Percentiles rank a stretch among this genome's conserved stretches.
Conservation (phyloP, 1,139 yeast genomes). For the Kodamaea derodonti region DNA sequence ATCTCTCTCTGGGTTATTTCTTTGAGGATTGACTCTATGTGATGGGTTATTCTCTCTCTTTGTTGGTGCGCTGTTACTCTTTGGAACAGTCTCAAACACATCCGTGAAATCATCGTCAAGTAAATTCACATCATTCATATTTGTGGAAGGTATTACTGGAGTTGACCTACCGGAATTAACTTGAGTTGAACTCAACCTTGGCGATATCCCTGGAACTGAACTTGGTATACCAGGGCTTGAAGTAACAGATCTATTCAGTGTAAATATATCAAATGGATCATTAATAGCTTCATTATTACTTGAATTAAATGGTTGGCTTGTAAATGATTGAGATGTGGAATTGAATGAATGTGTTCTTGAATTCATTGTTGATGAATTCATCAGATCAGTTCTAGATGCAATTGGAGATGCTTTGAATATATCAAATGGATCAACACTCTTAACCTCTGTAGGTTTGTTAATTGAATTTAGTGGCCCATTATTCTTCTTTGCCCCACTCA, state of each 20-base stretch:
- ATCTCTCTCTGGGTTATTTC: not conserved
- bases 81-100: conserved; percentile 18
- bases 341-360: not conserved
- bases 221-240: conserved; percentile 2
- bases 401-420: conserved; percentile 1
- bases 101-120: conserved; percentile 45
- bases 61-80: not conserved
- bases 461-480: conserved; percentile 4
- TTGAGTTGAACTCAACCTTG: not conserved
- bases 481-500: conserved; percentile 9
- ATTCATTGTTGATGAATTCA: not conserved
- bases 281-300: conserved; percentile 5
- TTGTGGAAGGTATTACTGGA: not conserved
- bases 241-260: conserved; percentile 1
- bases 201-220: conserved; percentile 1
- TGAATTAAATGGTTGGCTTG: conserved; percentile 6
- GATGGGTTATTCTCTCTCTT: not conserved
- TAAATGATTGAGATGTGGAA: too few relatives aligned
- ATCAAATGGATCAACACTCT: conserved; percentile 3
- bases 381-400: not conserved
- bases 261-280: conserved; percentile 19
- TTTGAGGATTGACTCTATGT: not conserved
- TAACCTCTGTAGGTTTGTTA: not conserved
- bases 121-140: conserved; percentile 11
- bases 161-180: too few relatives aligned